Evolutionary conservation across 768 basidiomycete species (phyloP), one percentile per base, ranked within the genome.

Genomic region (Agaricus blazei): DNA sequence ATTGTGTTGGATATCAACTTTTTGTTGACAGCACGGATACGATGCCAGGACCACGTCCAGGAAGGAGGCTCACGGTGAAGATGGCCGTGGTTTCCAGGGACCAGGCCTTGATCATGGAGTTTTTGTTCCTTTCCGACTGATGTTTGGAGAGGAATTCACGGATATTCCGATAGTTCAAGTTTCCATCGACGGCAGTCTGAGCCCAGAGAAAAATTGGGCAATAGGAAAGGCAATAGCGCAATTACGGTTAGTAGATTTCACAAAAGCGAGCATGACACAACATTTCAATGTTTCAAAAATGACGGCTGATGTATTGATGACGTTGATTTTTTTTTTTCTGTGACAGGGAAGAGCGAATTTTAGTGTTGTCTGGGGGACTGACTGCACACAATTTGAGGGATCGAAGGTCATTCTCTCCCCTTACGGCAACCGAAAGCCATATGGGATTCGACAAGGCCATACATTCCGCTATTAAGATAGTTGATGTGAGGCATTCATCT

Each of bases 71-170:
- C 79, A 88, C 12, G 88, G 88, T 2, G 60, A 66, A 53, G 87
- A 90, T 59, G 88, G 87, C 9, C 70, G 86, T 19, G 85, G 86
- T 0, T 84, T 81, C 63, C 46, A 62, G 45, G 85, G 84, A 0
- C 79, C 85, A 0, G 88, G 88, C 5, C 68, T 90, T 0, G 88
- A 90, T 63, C 88, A 90, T 62, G 90, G 89, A 24, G 87, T 90
- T 44, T 91, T 90, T 65, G 73, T 92, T 11, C 90, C 90, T 2
- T 89, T 91, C 74, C 73, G 76, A 44, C 65, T 85, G 57, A 91
- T 91, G 89, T 90, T 91, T 62, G 85, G 86, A 6, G 78, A 84
- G 46, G 76, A 78, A 46, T 78, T 84, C 54, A 75, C 64, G 26
- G 74, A 77, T 4, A 70, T 91, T 15, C 90, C 90, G 2, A 77